Percentiles rank a stretch among this genome's conserved stretches.
Conservation (phyloP, 1,284 basidiomycete species). For the Ustilago loliicola region DNA sequence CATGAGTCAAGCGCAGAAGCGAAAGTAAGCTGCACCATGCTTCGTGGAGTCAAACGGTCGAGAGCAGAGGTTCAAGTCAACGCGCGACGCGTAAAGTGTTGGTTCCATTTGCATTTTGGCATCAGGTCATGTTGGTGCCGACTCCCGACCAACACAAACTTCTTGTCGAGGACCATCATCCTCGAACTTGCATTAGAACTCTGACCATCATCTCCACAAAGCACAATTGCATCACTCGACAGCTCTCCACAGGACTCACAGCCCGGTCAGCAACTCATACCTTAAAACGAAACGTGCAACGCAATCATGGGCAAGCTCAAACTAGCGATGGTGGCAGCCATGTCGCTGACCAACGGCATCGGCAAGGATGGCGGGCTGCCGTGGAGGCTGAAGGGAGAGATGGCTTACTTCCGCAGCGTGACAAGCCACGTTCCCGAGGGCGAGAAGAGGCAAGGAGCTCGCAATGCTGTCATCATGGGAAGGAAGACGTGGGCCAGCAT, state of each 20-base stretch:
- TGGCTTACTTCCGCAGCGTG: slow-evolving; percentile 90
- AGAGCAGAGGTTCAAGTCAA: not conserved
- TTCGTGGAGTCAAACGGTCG: not conserved
- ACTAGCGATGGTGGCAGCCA: slow-evolving; percentile 92
- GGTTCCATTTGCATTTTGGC: not conserved
- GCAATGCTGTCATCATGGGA: slow-evolving; percentile 94
- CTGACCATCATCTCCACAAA: not conserved
- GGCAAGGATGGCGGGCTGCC: slow-evolving; percentile 82
- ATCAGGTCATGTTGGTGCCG: not conserved
- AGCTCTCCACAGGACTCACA: too few species aligned
- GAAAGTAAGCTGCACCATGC: not conserved
- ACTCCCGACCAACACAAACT: not conserved
- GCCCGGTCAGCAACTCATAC: too few species aligned
- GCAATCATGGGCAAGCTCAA: slow-evolving; percentile 50
- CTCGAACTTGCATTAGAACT: not conserved
- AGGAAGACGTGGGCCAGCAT: slow-evolving; percentile 98
- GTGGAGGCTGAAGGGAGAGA: slow-evolving; percentile 90
- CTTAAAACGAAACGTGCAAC: too few species aligned
- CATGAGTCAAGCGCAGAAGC: too few species aligned
- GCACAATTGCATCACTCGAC: not conserved
- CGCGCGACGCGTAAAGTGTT: slow-evolving; percentile 28
- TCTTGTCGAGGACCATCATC: not conserved
- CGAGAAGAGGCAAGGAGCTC: slow-evolving; percentile 34
- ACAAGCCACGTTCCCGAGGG: slow-evolving; percentile 75
- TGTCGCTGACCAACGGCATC: slow-evolving; percentile 88